These are phyloP conservation scores for Camptophora hylomeconis DNA, from an alignment of 2,329 filamentous ascomycete species.

Conservation along the genomic window DNA sequence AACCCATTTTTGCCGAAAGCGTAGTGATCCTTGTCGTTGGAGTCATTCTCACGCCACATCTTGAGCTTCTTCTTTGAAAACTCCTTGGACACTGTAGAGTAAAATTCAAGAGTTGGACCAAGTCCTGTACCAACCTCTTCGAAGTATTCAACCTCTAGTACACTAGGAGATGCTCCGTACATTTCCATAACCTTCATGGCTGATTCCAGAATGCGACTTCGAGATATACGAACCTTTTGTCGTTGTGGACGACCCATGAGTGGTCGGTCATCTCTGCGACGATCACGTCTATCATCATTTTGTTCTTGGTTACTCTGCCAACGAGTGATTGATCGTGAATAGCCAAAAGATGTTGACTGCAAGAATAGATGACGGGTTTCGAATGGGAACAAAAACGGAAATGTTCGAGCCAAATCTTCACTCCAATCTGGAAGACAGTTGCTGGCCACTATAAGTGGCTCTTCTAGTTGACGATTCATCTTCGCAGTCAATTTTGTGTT, in stretches of 20 bases:
- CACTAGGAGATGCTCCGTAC: constrained; percentile 91
- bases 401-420: constrained; percentile 82
- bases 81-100: constrained; percentile 91
- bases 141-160: constrained; percentile 95
- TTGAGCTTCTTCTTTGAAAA: constrained; percentile 96
- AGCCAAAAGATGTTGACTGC: constrained; percentile 95
- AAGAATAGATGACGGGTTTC: constrained; percentile 94
- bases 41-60: constrained; percentile 89
- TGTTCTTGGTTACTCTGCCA: constrained; percentile 87
- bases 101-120: constrained; percentile 92
- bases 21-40: constrained; percentile 45
- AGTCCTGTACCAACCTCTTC: constrained; percentile 95
- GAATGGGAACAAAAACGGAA: constrained; percentile 95
- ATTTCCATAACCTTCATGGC: constrained; percentile 98
- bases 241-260: constrained; percentile 85
- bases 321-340: constrained; percentile 89
- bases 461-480: constrained; percentile 89
- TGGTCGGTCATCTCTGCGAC: constrained; percentile 73
- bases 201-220: constrained; percentile 88
- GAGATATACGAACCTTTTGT: constrained; percentile 95
- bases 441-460: constrained; percentile 91
- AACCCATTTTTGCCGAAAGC: constrained; percentile 73
- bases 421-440: constrained; percentile 94
- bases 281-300: constrained; percentile 68
- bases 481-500: constrained; percentile 98